A percentile compares a stretch with the other conserved stretches of the same genome.
Evolutionary conservation across 106 monocot species (phyloP).

Genomic region (Dactylorhiza incarnata): DNA sequence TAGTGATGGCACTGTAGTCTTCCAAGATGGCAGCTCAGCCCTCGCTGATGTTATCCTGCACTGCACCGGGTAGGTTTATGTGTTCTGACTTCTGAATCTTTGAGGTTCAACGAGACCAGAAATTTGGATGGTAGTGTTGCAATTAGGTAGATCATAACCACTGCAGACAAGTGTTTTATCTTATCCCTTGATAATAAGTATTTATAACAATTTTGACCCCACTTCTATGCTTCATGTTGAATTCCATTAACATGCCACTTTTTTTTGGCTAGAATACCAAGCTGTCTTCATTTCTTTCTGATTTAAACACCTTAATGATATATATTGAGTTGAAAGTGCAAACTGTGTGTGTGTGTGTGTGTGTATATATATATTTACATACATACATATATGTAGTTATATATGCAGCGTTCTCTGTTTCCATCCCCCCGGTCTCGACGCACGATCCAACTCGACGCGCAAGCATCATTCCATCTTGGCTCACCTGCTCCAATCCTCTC

Average conservation of each 20-base stretch:
- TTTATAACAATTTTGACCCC: neutral
- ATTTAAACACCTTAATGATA: too few species aligned
- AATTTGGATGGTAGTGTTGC: neutral
- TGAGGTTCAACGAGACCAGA: neutral
- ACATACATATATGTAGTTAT: too few species aligned
- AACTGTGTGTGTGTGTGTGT: too few species aligned
- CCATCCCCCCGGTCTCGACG: too few species aligned
- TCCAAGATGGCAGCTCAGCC: conserved; percentile 36
- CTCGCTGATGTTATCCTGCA: conserved; percentile 83
- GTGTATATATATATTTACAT: too few species aligned
- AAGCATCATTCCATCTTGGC: too few species aligned
- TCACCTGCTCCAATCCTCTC: too few species aligned
- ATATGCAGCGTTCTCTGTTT: too few species aligned
- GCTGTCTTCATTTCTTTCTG: too few species aligned
- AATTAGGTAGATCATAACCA: neutral
- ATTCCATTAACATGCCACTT: neutral
- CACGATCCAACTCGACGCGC: too few species aligned
- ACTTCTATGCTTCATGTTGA: neutral
- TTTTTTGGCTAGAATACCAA: neutral
- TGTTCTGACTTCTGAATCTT: neutral
- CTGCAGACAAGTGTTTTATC: neutral
- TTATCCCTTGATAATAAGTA: too few species aligned
- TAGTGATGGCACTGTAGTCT: conserved; percentile 35
- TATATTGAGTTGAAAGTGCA: too few species aligned
- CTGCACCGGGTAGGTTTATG: conserved; percentile 79